Base-by-base conservation (phyloP, 805 yeast species). In the Candida succiphila region DNA sequence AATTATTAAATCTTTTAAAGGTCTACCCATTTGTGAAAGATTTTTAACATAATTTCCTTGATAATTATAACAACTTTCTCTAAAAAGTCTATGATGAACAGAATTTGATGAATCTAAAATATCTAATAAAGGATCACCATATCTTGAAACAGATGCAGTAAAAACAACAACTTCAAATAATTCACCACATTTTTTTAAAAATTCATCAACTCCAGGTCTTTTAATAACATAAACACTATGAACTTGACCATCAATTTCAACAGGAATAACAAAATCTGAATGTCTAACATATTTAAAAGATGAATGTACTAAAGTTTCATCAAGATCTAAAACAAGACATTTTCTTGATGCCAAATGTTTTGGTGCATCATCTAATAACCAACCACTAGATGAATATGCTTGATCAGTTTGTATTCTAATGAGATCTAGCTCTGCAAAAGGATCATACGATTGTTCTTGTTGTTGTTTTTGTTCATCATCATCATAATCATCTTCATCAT, bases 191-290 rank as follows among this genome's bases (percentile, higher is more conserved):
- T 72, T 69, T 46, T 63, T 64, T 63, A 92, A 65, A 50, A 92
- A 92, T 52, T 85, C 94, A 58, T 92, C 98, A 32, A 94, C 97
- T 1, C 98, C 98, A 1, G 99, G 99, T 48, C 99, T 72, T 53
- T 92, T 92, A 36, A 88, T 87, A 17, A 92, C 98, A 54, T 87
- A 92, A 29, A 92, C 98, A 49, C 85, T 89, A 56, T 92, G 97
- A 22, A 78, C 69, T 54, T 84, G 89, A 47, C 79, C 79, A 48
- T 92, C 97, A 41, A 92, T 89, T 55, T 89, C 97, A 34, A 92
- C 98, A 13, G 98, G 97, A 32, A 92, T 85, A 30, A 94, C 94
- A 60, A 92, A 92, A 60, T 92, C 99, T 2, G 96, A 95, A 29
- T 87, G 81, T 38, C 94, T 75, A 37, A 92, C 69, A 55, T 80